phyloP scores from a whole-genome alignment of 306 rosid genomes.

The Styphnolobium japonicum region DNA sequence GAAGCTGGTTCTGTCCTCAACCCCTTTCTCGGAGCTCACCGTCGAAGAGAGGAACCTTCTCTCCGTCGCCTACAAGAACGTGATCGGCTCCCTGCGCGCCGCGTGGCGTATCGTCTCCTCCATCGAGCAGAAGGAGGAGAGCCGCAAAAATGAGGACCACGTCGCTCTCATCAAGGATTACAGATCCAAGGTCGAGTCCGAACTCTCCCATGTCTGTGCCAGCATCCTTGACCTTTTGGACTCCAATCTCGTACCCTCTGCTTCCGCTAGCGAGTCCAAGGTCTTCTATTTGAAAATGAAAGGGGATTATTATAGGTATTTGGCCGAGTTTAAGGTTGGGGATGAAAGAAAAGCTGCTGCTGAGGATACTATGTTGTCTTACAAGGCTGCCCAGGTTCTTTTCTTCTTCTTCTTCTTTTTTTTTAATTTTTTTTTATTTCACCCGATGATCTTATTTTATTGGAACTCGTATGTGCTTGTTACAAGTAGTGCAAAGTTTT shows the following conservation, averaged over 20 bases:
- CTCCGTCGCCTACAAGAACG: conserved; percentile 76
- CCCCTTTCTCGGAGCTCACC: conserved; percentile 65
- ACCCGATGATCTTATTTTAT: no score
- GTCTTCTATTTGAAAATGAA: conserved; percentile 79
- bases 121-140: conserved; percentile 73
- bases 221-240: conserved; percentile 51
- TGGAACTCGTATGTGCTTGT: no score
- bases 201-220: conserved; percentile 54
- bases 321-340: conserved; percentile 66
- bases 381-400: conserved; percentile 73
- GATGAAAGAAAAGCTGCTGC: conserved; percentile 67
- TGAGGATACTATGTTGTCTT: conserved; percentile 71
- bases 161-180: conserved; percentile 54
- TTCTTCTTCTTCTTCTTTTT: no score
- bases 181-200: conserved; percentile 72
- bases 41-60: conserved; percentile 72
- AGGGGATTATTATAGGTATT: conserved; percentile 72
- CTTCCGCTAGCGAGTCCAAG: conserved; percentile 53
- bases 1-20: conserved; percentile 57
- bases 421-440: no score
- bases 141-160: conserved; percentile 71
- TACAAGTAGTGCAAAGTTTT: no score
- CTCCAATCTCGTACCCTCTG: conserved; percentile 60
- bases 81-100: conserved; percentile 72
- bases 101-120: conserved; percentile 80